A percentile compares a stretch with the other conserved stretches of the same genome.
phyloP scores from a whole-genome alignment of 2,329 filamentous ascomycete species.

The Aureobasidium melanogenum region DNA sequence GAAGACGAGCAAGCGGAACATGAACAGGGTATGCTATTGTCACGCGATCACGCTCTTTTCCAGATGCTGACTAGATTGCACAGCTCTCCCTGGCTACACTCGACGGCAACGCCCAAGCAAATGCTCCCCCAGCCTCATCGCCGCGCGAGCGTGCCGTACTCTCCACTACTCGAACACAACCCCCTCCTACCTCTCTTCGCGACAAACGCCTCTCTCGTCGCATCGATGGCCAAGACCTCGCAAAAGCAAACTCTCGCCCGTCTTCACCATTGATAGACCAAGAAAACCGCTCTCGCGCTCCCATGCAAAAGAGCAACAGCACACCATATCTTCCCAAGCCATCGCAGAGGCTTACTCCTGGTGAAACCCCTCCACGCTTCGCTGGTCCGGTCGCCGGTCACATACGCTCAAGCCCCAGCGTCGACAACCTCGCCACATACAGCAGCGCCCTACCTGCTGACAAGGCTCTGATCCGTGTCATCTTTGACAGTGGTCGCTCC shows the following conservation, averaged over 20 bases:
- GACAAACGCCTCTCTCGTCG: slow-evolving; percentile 42
- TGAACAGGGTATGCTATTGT: slow-evolving; percentile 57
- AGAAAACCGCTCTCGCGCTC: slow-evolving; percentile 40
- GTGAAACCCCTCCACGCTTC: slow-evolving; percentile 24
- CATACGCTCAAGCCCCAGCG: slow-evolving; percentile 70
- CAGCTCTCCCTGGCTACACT: slow-evolving; percentile 79
- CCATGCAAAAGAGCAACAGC: slow-evolving; percentile 45
- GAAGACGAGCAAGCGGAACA: slow-evolving; percentile 54
- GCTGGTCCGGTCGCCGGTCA: slow-evolving; percentile 55
- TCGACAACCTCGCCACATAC: slow-evolving; percentile 64
- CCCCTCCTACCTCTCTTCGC: slow-evolving; percentile 35
- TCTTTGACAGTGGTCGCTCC: slow-evolving; percentile 82
- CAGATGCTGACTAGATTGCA: slow-evolving; percentile 17
- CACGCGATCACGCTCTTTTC: slow-evolving; percentile 6
- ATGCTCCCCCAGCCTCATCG: slow-evolving; percentile 13
- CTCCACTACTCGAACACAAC: slow-evolving; percentile 22
- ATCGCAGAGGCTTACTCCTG: slow-evolving; percentile 49
- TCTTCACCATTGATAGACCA: slow-evolving; percentile 60
- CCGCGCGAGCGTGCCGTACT: slow-evolving; percentile 37
- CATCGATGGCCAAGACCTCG: slow-evolving; percentile 33
- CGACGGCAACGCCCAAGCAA: slow-evolving; percentile 50
- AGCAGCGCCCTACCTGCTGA: slow-evolving; percentile 79
- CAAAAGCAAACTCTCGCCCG: slow-evolving; percentile 56
- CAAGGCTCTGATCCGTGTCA: slow-evolving; percentile 84
- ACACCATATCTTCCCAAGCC: slow-evolving; percentile 44